A percentile compares a stretch with the other conserved stretches of the same genome.
Conservation (phyloP, 176 grass and related monocot species). For the Guadua angustifolia region DNA sequence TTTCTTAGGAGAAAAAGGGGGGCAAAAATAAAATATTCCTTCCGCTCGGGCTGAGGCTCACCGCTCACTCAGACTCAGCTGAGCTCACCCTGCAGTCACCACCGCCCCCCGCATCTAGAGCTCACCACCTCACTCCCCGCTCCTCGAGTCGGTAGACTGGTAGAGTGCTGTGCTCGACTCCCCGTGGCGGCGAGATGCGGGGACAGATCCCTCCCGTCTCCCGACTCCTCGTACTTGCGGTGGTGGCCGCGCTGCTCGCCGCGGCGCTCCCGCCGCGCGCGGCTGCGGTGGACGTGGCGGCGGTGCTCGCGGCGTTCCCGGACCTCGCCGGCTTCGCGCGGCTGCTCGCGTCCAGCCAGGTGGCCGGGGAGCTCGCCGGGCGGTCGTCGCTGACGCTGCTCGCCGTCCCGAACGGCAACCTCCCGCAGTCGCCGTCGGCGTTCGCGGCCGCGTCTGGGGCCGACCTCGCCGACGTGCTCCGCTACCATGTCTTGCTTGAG, state of each 20-base stretch:
- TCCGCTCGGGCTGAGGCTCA: constrained; percentile 1
- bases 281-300: constrained; percentile 52
- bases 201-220: constrained; percentile 45
- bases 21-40: constrained; percentile 33
- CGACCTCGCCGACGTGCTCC: constrained; percentile 79
- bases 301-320: constrained; percentile 56
- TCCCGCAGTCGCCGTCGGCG: constrained; percentile 51
- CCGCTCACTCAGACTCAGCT: no score
- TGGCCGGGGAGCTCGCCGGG: constrained; percentile 58
- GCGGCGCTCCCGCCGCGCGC: neutral
- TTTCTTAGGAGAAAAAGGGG: neutral
- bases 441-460: constrained; percentile 53
- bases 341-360: constrained; percentile 54
- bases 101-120: constrained; percentile 4
- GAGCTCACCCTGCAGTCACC: neutral
- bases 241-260: constrained; percentile 4
- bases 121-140: constrained; percentile 44
- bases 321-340: constrained; percentile 59
- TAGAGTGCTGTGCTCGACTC: neutral
- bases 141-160: constrained; percentile 20
- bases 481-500: constrained; percentile 90
- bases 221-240: constrained; percentile 6
- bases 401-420: constrained; percentile 66
- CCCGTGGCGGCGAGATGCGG: constrained; percentile 54
- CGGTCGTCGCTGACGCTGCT: constrained; percentile 83